Evolutionary conservation across 176 grass and related monocot genomes (phyloP), one percentile per base, ranked within the genome.

Genomic region (Phoenix dactylifera): DNA sequence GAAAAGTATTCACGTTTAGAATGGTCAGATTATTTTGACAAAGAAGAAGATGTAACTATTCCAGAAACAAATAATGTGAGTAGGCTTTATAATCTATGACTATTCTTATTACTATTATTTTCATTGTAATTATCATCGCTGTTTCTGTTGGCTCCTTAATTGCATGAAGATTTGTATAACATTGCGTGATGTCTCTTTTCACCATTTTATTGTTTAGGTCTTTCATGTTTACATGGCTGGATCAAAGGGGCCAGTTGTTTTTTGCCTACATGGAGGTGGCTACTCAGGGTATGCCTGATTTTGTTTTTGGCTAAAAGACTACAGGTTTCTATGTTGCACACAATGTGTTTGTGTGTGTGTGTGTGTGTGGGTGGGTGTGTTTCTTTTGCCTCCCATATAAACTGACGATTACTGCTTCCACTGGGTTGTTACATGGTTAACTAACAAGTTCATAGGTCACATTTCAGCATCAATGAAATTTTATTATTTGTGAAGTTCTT

Each of bases 241-340:
- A 74, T 92, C 87, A 67, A 82, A 88, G 23, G 93, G 93, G 10
- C 93, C 93, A 22, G 84, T 98, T 51, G 87, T 92, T 50, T 88
- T 98, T 72, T 92, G 87, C 57, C 66, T 98, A 23, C 93, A 92
- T 81, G 93, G 93, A 71, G 93, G 93, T 61, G 93, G 93, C 65
- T 98, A 92, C 78, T 83, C 93, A 14, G 87, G 87, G 93, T 92
- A 81, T 64, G 76, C 50, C n/a, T 63, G n/a, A 29, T 50, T 5
- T 5, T 19, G 60, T 59, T 57, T 55, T 24, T 19, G 24, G 56
- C 22, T 22, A 54, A 59, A 23, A 61, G 67, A 12, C 50, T 63
- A 16, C 39, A 63, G 35, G 6, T 44, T 44, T 12, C 30, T 44
- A 44, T 44, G 35, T 2, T 44, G 35, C 35, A 2, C 10, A 12